phyloP scores from a whole-genome alignment of 176 grass and related monocot genomes.

The Bolboschoenus planiculmis region DNA sequence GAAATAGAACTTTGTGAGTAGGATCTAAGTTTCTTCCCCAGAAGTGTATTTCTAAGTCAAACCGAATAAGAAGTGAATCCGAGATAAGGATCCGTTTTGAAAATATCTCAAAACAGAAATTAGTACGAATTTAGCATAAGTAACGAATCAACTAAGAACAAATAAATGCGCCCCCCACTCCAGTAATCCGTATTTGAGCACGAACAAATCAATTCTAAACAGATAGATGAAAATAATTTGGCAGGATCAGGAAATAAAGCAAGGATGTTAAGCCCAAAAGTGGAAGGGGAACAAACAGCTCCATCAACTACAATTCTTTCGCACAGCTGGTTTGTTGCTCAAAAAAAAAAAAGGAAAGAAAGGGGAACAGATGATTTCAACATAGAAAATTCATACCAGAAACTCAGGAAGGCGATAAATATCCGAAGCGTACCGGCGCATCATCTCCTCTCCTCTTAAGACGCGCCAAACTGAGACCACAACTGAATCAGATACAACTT shows the following conservation, averaged over 20 bases:
- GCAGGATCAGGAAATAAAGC: neutral
- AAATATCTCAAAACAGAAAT: neutral
- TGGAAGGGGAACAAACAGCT: too few relatives aligned
- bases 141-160: neutral
- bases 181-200: neutral
- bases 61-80: neutral
- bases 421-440: conserved; percentile 7
- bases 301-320: neutral
- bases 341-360: too few relatives aligned
- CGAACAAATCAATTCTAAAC: neutral
- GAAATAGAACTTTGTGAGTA: neutral
- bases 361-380: neutral
- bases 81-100: neutral
- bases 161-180: neutral
- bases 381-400: neutral
- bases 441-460: neutral
- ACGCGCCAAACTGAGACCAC: neutral
- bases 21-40: neutral
- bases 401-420: conserved; percentile 9
- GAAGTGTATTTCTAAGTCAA: neutral
- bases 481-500: neutral
- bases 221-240: neutral
- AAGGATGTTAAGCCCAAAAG: too few relatives aligned
- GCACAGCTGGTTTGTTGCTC: neutral
- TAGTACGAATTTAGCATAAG: neutral